Base-by-base conservation (phyloP, 202 grass and related monocot species). In the Saccharum hybrid region DNA sequence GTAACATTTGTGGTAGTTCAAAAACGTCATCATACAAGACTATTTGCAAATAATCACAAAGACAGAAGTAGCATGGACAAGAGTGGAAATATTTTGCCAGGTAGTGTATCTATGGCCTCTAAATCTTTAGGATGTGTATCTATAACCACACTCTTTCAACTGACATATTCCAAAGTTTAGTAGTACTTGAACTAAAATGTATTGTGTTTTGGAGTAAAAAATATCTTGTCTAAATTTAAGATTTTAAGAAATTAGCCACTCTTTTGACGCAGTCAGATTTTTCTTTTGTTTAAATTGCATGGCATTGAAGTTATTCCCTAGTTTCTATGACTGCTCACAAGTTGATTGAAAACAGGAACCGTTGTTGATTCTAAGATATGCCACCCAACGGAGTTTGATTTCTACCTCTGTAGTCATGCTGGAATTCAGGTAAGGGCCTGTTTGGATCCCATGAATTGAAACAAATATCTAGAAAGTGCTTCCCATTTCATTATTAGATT, bases 1-100 rank as follows among this genome's bases (percentile, higher is more conserved):
- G 94, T 97, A 62, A 97, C 94, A 31, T 97, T 97, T 72, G 94
- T 97, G 18, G 91, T 97, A 18, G 94, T 97, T 75, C 94, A 97
- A 86, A 97, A 94, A 75, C 86, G 94, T 60, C 94, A 97, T 66
- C 94, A 97, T 72, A 97, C 94, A 62, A 93, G 94, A 82, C 31
- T 97, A 40, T 97, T 97, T 86, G 79, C 89, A 51, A 93, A 92
- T 79, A 93, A 93, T 75, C 94, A 94, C 80, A 94, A 94, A 82
- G 90, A 96, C 62, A 88, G 86, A 84, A 88, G 84, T 77, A 93
- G 85, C 63, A 94, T 71, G 13, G 94, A 93, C 65, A 97, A 80
- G 81, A 97, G 91, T 90, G 94, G 94, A 74, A 97, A 97, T 70
- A 94, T 97, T 77, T 86, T 97, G 65, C 94, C 94, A 15, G 94